A percentile compares a stretch with the other conserved stretches of the same genome.
phyloP scores from a whole-genome alignment of 805 yeast genomes.

The Diddensiella caesifluorescens region DNA sequence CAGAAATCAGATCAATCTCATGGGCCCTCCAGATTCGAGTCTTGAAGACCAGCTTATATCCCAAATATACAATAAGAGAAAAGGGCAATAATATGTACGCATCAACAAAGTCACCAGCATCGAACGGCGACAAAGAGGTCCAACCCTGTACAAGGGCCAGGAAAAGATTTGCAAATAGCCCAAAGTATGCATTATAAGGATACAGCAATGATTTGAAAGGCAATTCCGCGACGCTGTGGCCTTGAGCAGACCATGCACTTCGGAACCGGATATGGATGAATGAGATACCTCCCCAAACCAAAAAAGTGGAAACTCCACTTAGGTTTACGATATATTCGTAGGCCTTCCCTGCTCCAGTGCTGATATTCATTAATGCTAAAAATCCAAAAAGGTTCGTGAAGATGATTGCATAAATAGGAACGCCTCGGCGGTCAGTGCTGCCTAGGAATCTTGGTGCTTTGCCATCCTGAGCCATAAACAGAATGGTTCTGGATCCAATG shows the following conservation, averaged over 20 bases:
- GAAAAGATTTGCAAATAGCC: constrained; percentile 46
- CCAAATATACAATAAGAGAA: constrained; percentile 42
- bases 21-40: constrained; percentile 37
- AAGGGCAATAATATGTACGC: constrained; percentile 60
- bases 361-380: constrained; percentile 50
- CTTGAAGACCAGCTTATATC: constrained; percentile 33
- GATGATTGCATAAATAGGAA: constrained; percentile 57
- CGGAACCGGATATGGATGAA: constrained; percentile 55
- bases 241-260: constrained; percentile 40
- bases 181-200: constrained; percentile 48
- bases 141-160: constrained; percentile 62
- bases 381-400: constrained; percentile 51
- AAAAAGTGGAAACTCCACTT: constrained; percentile 61
- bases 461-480: constrained; percentile 57
- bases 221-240: constrained; percentile 41
- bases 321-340: constrained; percentile 56
- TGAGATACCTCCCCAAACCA: constrained; percentile 62
- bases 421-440: constrained; percentile 51
- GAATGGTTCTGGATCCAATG: constrained; percentile 62
- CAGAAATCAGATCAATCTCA: constrained; percentile 40
- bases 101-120: constrained; percentile 51
- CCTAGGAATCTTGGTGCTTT: constrained; percentile 54
- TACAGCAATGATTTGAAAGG: constrained; percentile 49
- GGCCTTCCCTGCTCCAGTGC: constrained; percentile 56
- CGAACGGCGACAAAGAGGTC: constrained; percentile 56